Evolutionary conservation across 306 rosid species (phyloP).

Genomic region (Argentina anserina): DNA sequence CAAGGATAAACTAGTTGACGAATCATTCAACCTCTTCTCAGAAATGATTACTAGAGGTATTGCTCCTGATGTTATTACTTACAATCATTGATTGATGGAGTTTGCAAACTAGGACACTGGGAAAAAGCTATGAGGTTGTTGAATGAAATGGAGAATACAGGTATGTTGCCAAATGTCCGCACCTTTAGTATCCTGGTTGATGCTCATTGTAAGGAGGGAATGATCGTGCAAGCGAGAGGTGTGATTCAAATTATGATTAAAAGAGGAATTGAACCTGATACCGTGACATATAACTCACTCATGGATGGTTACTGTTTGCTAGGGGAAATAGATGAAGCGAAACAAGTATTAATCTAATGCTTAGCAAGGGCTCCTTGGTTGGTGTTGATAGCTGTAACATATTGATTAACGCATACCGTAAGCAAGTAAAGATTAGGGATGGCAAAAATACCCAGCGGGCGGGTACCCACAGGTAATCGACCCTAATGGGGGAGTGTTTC

Average conservation of each 20-base stretch:
- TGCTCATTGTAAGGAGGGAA: neutral
- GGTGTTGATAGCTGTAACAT: neutral
- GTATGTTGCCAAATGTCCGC: neutral
- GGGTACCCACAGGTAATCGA: no score
- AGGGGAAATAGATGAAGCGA: neutral
- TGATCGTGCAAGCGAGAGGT: neutral
- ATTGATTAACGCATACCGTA: neutral
- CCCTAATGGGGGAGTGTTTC: no score
- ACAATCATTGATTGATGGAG: neutral
- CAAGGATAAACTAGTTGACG: conserved; percentile 13
- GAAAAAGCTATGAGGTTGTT: neutral
- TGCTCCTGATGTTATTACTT: neutral
- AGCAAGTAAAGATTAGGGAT: neutral
- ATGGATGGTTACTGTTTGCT: neutral
- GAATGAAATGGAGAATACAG: neutral
- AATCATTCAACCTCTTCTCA: conserved; percentile 24
- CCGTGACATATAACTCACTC: neutral
- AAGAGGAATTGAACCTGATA: neutral
- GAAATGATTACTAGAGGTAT: conserved; percentile 19
- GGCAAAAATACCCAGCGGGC: no score
- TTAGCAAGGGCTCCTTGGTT: neutral
- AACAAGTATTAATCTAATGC: conserved; percentile 11
- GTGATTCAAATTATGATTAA: conserved; percentile 4
- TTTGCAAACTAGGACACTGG: neutral
- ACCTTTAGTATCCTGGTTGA: neutral